These are phyloP conservation scores for Geranium brycei DNA, from an alignment of 345 rosid genomes.

Conservation along the genomic window DNA sequence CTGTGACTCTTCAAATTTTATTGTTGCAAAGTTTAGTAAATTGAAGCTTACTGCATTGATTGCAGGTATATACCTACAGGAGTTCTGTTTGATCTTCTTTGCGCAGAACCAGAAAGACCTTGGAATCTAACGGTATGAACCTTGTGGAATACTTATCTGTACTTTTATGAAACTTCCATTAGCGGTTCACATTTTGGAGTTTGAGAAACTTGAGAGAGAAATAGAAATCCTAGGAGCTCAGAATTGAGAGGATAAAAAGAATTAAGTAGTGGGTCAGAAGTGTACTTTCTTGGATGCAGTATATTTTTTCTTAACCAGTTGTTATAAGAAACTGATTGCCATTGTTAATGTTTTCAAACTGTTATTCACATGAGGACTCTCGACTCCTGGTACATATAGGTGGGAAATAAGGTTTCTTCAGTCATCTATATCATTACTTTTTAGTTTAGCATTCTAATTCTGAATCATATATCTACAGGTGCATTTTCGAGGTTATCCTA, in stretches of 20 bases:
- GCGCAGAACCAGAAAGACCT: constrained; percentile 78
- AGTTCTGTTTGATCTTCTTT: constrained; percentile 81
- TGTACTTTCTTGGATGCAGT: background rate
- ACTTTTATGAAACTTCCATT: background rate
- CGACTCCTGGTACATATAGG: background rate
- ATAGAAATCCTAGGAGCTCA: background rate
- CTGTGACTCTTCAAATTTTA: background rate
- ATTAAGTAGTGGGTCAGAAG: background rate
- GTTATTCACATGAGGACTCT: background rate
- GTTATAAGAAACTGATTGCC: background rate
- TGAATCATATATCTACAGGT: constrained; percentile 32
- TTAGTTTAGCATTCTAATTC: background rate
- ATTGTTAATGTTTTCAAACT: no score
- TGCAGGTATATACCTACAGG: constrained; percentile 87
- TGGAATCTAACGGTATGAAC: constrained; percentile 80
- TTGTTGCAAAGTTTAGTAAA: background rate
- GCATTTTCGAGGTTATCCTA: constrained; percentile 91
- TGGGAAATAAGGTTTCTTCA: background rate
- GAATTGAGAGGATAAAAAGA: background rate
- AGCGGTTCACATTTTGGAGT: background rate
- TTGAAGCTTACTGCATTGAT: constrained; percentile 5
- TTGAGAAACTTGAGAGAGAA: background rate
- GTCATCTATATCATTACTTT: constrained; percentile 1
- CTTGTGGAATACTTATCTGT: constrained; percentile 1
- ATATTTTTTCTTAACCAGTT: background rate